A percentile compares a stretch with the other conserved stretches of the same genome.
phyloP scores from a whole-genome alignment of 176 grass and related monocot genomes.

The Eleusine indica region DNA sequence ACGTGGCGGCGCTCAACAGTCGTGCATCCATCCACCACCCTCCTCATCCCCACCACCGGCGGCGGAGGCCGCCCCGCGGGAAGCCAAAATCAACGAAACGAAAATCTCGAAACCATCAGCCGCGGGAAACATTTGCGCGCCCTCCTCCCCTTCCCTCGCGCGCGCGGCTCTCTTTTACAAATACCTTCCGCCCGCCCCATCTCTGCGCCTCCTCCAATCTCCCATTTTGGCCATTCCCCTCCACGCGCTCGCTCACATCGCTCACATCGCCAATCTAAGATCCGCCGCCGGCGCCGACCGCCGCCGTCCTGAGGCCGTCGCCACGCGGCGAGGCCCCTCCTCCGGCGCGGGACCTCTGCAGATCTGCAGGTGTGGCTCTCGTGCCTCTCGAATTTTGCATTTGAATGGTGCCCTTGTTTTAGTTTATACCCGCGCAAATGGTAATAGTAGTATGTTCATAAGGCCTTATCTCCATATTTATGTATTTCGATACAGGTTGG shows the following conservation, averaged over 20 bases:
- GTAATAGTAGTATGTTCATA: not conserved
- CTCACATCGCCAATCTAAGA: not conserved
- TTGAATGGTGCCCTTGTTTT: not conserved
- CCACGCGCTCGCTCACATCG: not conserved
- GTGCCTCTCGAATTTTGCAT: not conserved
- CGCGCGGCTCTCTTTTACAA: slow-evolving; percentile 8
- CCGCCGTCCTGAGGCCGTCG: not conserved
- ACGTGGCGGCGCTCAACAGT: not conserved
- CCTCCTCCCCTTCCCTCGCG: not conserved
- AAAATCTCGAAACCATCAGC: slow-evolving; percentile 16
- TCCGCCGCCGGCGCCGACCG: not conserved
- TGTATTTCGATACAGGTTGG: slow-evolving; percentile 16
- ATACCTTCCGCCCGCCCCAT: not conserved
- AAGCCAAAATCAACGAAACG: slow-evolving; percentile 18
- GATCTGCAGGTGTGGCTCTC: slow-evolving; percentile 9
- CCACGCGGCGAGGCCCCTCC: not conserved
- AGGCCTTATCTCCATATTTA: not conserved
- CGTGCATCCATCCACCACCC: too few species aligned
- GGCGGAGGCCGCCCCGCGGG: slow-evolving; percentile 2
- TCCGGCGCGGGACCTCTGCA: not conserved
- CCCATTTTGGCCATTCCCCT: not conserved
- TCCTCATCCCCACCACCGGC: not conserved
- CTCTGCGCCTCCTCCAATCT: not conserved
- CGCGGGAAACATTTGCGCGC: slow-evolving; percentile 38
- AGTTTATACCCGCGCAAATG: not conserved